Base-by-base conservation (phyloP, 208 protist genomes). In the Acanthamoeba rhysodes region DNA sequence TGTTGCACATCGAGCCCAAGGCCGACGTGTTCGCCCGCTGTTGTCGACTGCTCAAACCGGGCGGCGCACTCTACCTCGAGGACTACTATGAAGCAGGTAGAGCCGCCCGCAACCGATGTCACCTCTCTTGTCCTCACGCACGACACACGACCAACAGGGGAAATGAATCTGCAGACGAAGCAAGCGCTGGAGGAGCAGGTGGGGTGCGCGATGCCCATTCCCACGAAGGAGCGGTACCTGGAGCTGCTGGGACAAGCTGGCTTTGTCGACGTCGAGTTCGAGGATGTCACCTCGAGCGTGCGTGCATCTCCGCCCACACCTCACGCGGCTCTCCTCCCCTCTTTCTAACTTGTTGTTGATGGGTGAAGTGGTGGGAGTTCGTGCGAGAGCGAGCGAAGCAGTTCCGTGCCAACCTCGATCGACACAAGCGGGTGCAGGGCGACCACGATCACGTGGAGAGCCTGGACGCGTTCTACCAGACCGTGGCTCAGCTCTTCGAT, bases 381-480 rank as follows among this genome's bases (percentile, higher is more conserved):
- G 70, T 78, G 70, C n/a, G 34, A n/a, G 32, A 78, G 14, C 12
- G 70, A 78, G 70, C 70, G 32, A 22, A n/a, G 8, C 14, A 32
- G 32, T 78, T 24, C 70, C 70, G 24, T 27, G 34, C 32, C n/a
- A 41, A 41, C 14, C 10, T 45, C 10, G 32, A 78, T 2, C 70
- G 24, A 24, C n/a, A 41, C 70, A 12, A n/a, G 24, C 70, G 34
- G 24, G 70, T 78, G 70, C 32, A 78, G 32, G 70, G 34, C 10
- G 70, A 41, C n/a, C 32, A 24, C 1, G 34, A 78, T 4, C 32
- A 78, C 12, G 70, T 41, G n/a, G 32, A 45, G 20, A 32, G 34
- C 14, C 70, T 78, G 18, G 70, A 78, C 34, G 70, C 70, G 16
- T 78, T 78, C 34, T 78, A 78, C 70, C 70, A 78, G 32, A 78